A percentile compares a stretch with the other conserved stretches of the same genome.
Evolutionary conservation across 495 filamentous ascomycete species (phyloP).

Genomic region (Penicillium canescens): DNA sequence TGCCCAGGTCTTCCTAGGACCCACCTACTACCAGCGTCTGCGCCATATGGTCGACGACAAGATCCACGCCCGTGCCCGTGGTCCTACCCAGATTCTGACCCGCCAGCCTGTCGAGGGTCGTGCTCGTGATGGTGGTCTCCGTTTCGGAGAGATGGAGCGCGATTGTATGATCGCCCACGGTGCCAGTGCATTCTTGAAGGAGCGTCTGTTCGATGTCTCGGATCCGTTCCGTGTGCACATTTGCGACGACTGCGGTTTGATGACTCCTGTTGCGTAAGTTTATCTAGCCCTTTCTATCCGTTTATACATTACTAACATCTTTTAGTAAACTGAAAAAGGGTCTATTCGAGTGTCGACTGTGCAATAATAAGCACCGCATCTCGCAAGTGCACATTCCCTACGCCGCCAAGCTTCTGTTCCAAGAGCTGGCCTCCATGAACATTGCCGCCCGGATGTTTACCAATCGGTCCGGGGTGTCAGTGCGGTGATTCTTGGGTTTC

Average conservation of each 20-base stretch:
- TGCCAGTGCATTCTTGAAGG: constrained; percentile 93
- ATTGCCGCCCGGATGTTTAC: constrained; percentile 97
- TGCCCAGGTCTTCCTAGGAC: constrained; percentile 93
- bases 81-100: constrained; percentile 95
- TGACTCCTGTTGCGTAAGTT: constrained; percentile 98
- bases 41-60: constrained; percentile 99
- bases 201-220: constrained; percentile 93
- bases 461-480: constrained; percentile 55
- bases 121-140: constrained; percentile 94
- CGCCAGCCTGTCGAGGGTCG: constrained; percentile 98
- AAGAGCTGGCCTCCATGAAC: constrained; percentile 97
- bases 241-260: constrained; percentile 97
- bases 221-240: constrained; percentile 99
- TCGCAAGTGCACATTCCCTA: constrained; percentile 97
- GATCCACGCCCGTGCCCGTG: constrained; percentile 95
- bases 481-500: constrained; percentile 31
- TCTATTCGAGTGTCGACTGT: constrained; percentile 92
- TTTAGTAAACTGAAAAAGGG: constrained; percentile 90
- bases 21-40: constrained; percentile 98
- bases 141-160: constrained; percentile 99
- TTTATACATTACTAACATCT: constrained; percentile 15
- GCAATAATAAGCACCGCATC: constrained; percentile 97
- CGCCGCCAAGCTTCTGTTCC: constrained; percentile 97
- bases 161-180: constrained; percentile 99
- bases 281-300: background rate